These are phyloP conservation scores for Ustilago xerochloae DNA, from an alignment of 1,284 basidiomycete species.

Conservation along the genomic window DNA sequence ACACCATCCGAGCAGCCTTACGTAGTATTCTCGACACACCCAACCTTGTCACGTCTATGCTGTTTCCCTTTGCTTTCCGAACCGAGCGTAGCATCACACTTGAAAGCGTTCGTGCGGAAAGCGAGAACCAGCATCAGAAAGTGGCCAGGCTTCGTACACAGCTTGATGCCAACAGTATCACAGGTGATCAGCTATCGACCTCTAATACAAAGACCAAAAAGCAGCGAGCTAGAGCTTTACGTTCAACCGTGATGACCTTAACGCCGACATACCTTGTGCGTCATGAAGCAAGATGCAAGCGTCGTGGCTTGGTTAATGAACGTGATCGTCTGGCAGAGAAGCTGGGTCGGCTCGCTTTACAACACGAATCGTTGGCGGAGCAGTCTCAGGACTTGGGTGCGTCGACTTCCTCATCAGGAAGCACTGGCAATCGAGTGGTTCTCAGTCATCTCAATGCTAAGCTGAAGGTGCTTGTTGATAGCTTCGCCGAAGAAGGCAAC, in stretches of 20 bases:
- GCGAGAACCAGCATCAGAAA: constrained; percentile 19
- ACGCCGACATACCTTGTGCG: constrained; percentile 44
- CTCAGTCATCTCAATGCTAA: constrained; percentile 43
- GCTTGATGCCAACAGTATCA: constrained; percentile 22
- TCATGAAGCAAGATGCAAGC: constrained; percentile 58
- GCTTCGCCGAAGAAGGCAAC: constrained; percentile 3
- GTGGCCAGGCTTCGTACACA: constrained; percentile 28
- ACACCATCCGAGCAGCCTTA: constrained; percentile 25
- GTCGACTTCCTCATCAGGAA: constrained; percentile 1
- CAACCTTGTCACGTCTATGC: constrained; percentile 50
- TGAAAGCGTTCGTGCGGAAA: constrained; percentile 19
- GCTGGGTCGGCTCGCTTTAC: constrained; percentile 43
- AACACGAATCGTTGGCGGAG: constrained; percentile 29
- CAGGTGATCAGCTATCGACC: constrained; percentile 17
- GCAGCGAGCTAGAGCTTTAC: constrained; percentile 29
- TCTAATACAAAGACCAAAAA: constrained; percentile 21
- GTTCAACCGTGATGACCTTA: constrained; percentile 31
- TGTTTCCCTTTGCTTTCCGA: constrained; percentile 50
- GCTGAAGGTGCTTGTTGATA: constrained; percentile 30
- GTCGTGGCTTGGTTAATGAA: constrained; percentile 38
- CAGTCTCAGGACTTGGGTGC: constrained; percentile 21
- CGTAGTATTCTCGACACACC: constrained; percentile 49
- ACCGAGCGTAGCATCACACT: constrained; percentile 31
- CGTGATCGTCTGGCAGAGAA: constrained; percentile 47
- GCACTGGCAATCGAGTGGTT: constrained; percentile 8